Conservation (phyloP, 164 flowering plant species). For the Houttuynia cordata region DNA sequence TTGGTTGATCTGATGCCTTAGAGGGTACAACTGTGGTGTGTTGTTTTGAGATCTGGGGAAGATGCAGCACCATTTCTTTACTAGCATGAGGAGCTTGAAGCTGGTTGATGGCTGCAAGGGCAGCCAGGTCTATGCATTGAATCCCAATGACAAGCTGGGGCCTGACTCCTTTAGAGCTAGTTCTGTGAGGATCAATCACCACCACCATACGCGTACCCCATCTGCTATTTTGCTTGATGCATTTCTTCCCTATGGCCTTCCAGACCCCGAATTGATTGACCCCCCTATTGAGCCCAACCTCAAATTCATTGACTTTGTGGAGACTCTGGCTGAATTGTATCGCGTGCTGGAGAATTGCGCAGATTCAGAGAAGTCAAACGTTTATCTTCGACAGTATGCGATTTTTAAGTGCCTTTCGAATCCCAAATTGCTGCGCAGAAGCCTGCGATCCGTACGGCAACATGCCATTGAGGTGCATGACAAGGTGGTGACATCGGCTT, state of each 20-base stretch:
- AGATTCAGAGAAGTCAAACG: conserved; percentile 22
- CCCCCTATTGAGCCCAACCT: conserved; percentile 61
- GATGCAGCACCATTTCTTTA: conserved; percentile 24
- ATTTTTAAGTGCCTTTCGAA: conserved; percentile 42
- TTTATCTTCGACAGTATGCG: conserved; percentile 50
- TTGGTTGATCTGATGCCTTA: no score
- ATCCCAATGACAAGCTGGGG: conserved; percentile 9
- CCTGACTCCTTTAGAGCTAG: conserved; percentile 11
- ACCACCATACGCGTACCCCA: background rate
- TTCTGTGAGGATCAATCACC: conserved; percentile 9
- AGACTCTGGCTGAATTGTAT: conserved; percentile 45
- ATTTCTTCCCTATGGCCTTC: conserved; percentile 40
- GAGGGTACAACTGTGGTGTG: no score
- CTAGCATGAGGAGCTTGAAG: conserved; percentile 34
- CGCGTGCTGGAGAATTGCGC: conserved; percentile 28
- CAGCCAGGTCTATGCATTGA: conserved; percentile 46
- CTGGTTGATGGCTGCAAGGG: conserved; percentile 42
- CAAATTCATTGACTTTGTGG: conserved; percentile 39
- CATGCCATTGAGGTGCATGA: conserved; percentile 52
- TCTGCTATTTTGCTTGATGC: conserved; percentile 8
- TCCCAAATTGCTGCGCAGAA: conserved; percentile 52
- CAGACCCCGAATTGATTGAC: conserved; percentile 33
- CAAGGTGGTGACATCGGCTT: conserved; percentile 64
- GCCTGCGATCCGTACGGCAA: conserved; percentile 47
- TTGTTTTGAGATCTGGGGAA: background rate